Conservation (phyloP, 164 flowering plant genomes). For the Vitis vinifera region ASM3070453v1 NC_081818.1:27097501-27098000, state of each 20-base stretch:
- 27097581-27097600: slow-evolving; percentile 94
- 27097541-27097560: slow-evolving; percentile 72
- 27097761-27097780: slow-evolving; percentile 97
- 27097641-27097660: slow-evolving; percentile 95
- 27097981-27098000: background rate
- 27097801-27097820: slow-evolving; percentile 96
- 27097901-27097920: slow-evolving; percentile 88
- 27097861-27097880: slow-evolving; percentile 92
- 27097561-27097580: slow-evolving; percentile 72
- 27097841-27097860: slow-evolving; percentile 88
- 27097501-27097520: slow-evolving; percentile 34
- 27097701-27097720: slow-evolving; percentile 31
- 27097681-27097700: slow-evolving; percentile 22
- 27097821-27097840: slow-evolving; percentile 85
- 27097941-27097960: background rate
- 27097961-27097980: background rate
- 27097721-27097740: slow-evolving; percentile 84
- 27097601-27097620: slow-evolving; percentile 91
- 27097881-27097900: slow-evolving; percentile 99
- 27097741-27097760: slow-evolving; percentile 88
- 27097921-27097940: background rate
- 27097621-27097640: slow-evolving; percentile 88
- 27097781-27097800: slow-evolving; percentile 94
- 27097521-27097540: slow-evolving; percentile 63
- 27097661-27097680: slow-evolving; percentile 39